Evolutionary conservation across 2,329 filamentous ascomycete species (phyloP).

Genomic region (Pestalotiopsis sp.): DNA sequence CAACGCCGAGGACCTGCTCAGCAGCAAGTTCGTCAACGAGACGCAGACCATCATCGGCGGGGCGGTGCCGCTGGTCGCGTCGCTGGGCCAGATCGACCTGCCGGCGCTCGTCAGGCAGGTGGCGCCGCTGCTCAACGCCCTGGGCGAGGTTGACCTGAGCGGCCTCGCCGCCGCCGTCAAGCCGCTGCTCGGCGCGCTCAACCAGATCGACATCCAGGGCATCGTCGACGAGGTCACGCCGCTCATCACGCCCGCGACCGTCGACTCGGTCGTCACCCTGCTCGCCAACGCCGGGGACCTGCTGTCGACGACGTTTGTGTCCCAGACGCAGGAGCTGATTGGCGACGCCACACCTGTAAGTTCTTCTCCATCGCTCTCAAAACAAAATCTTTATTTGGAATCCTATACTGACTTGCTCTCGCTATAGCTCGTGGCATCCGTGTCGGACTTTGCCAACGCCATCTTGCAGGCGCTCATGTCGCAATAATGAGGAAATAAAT

Average conservation of each 20-base stretch:
- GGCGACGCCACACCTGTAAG: slow-evolving; percentile 44
- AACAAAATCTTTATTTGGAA: too few species aligned
- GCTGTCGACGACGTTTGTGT: slow-evolving; percentile 40
- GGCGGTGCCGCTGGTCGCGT: slow-evolving; percentile 36
- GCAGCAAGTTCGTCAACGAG: slow-evolving; percentile 40
- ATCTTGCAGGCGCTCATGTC: slow-evolving; percentile 27
- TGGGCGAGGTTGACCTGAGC: slow-evolving; percentile 36
- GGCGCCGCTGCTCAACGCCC: slow-evolving; percentile 37
- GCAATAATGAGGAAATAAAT: neutral
- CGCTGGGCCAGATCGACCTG: slow-evolving; percentile 39
- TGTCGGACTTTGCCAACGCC: slow-evolving; percentile 31
- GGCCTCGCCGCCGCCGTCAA: slow-evolving; percentile 37
- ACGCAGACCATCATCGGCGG: slow-evolving; percentile 35
- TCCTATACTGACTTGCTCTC: neutral
- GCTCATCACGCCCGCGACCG: slow-evolving; percentile 40
- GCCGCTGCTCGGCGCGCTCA: slow-evolving; percentile 38
- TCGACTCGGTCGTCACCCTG: slow-evolving; percentile 38
- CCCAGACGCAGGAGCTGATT: slow-evolving; percentile 45
- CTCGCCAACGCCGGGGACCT: slow-evolving; percentile 41
- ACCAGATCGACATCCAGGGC: slow-evolving; percentile 40
- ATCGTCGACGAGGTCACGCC: slow-evolving; percentile 39
- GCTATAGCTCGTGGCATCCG: slow-evolving; percentile 27
- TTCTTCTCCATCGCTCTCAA: neutral
- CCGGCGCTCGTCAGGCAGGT: slow-evolving; percentile 36
- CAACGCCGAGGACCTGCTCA: slow-evolving; percentile 42